These are phyloP conservation scores for Trypanosoma boissoni DNA, from an alignment of 208 protist genomes.

Conservation along the genomic window DNA sequence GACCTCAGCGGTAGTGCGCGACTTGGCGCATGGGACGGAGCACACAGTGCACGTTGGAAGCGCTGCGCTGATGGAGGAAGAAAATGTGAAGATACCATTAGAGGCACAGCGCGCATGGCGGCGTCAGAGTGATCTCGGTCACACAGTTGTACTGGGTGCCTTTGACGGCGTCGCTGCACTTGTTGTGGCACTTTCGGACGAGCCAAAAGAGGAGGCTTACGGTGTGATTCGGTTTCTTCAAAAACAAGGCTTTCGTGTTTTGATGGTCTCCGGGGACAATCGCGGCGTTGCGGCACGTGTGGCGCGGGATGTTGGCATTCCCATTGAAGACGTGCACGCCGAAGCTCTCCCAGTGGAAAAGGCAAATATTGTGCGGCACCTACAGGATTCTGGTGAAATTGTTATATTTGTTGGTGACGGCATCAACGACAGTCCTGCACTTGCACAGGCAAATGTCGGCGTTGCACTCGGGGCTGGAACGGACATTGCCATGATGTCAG, in stretches of 20 bases:
- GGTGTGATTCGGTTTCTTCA: constrained; percentile 70
- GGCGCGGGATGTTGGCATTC: constrained; percentile 75
- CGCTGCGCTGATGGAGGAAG: constrained; percentile 43
- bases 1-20: constrained; percentile 37
- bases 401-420: constrained; percentile 90
- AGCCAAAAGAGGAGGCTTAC: constrained; percentile 80
- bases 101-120: constrained; percentile 25
- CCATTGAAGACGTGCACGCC: constrained; percentile 50
- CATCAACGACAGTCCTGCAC: constrained; percentile 89
- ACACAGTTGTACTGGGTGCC: constrained; percentile 77
- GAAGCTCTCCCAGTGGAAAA: constrained; percentile 86
- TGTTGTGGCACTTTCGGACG: constrained; percentile 79
- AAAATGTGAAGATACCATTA: constrained; percentile 27
- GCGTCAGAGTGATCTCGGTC: constrained; percentile 33
- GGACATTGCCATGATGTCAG: constrained; percentile 77
- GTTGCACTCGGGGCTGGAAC: constrained; percentile 87
- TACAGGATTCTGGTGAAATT: constrained; percentile 45
- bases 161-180: constrained; percentile 49
- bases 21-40: neutral
- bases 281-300: constrained; percentile 50
- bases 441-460: constrained; percentile 84
- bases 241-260: constrained; percentile 31
- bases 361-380: constrained; percentile 63
- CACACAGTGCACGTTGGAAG: constrained; percentile 75
- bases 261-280: constrained; percentile 89